Percentiles rank a stretch among this genome's conserved stretches.
These are phyloP conservation scores for Aspergillus spinulosporus DNA, from an alignment of 2,329 filamentous ascomycete genomes.

Conservation along the genomic window DNA sequence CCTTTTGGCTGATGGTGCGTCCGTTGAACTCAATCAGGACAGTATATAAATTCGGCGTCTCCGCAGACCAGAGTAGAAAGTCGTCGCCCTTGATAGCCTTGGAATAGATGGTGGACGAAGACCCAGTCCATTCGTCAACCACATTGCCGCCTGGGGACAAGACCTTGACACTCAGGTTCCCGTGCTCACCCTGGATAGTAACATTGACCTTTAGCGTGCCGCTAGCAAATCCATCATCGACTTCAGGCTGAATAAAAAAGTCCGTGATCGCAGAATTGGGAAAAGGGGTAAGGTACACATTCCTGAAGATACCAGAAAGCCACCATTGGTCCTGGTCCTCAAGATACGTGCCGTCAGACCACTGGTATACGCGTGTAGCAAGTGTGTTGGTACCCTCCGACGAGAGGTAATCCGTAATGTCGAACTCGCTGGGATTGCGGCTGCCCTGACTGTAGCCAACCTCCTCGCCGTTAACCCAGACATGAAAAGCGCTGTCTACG, in stretches of 20 bases:
- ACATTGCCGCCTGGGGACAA: not conserved
- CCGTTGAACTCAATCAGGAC: slow-evolving; percentile 44
- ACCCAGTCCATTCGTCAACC: slow-evolving; percentile 2
- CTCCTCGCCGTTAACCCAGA: slow-evolving; percentile 65
- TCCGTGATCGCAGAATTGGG: slow-evolving; percentile 36
- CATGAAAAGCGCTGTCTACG: slow-evolving; percentile 69
- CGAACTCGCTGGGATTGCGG: slow-evolving; percentile 69
- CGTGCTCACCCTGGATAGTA: slow-evolving; percentile 50
- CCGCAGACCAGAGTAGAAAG: slow-evolving; percentile 69
- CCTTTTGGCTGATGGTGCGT: slow-evolving; percentile 49
- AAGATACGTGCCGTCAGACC: slow-evolving; percentile 68
- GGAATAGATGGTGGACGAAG: not conserved
- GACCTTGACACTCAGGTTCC: not conserved
- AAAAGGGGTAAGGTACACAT: slow-evolving; percentile 61
- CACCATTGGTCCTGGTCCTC: slow-evolving; percentile 71
- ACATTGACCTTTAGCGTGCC: slow-evolving; percentile 45
- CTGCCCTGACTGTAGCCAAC: slow-evolving; percentile 70
- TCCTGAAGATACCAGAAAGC: slow-evolving; percentile 66
- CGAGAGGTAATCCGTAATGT: slow-evolving; percentile 53
- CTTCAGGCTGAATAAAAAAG: slow-evolving; percentile 33
- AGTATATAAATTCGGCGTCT: slow-evolving; percentile 63
- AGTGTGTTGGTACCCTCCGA: slow-evolving; percentile 58
- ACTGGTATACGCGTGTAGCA: slow-evolving; percentile 65
- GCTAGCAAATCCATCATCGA: slow-evolving; percentile 55
- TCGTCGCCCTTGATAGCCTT: slow-evolving; percentile 53